Conservation (phyloP, 345 rosid genomes). For the Rhodomyrtus tomentosa region DNA sequence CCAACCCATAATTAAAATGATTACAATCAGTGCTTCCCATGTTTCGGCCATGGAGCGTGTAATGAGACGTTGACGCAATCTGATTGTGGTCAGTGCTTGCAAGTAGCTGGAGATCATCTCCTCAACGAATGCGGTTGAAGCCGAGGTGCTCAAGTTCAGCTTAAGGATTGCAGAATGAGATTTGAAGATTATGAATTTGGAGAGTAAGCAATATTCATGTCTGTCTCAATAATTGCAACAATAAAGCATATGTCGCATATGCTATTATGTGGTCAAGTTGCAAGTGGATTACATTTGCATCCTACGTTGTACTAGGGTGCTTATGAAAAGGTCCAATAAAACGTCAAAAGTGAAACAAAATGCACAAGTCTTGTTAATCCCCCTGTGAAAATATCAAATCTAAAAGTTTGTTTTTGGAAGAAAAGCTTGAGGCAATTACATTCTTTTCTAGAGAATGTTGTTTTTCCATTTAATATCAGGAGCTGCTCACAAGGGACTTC, state of each 20-base stretch:
- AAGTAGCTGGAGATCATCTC: neutral
- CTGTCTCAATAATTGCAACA: neutral
- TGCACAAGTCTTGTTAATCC: neutral
- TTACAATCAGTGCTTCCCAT: neutral
- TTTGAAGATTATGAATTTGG: neutral
- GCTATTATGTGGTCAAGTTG: neutral
- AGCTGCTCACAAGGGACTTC: no score
- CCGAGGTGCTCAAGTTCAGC: neutral
- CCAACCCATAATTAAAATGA: neutral
- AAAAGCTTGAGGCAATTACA: neutral
- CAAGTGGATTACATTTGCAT: neutral
- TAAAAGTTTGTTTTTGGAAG: neutral
- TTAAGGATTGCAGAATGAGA: neutral
- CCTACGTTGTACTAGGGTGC: neutral
- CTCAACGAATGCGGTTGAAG: neutral
- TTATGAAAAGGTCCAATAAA: neutral
- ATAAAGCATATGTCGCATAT: neutral
- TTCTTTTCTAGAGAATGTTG: no score
- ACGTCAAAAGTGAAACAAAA: neutral
- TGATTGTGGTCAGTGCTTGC: neutral
- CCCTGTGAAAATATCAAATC: neutral
- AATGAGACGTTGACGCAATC: neutral
- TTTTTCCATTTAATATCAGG: no score
- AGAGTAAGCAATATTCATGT: neutral
- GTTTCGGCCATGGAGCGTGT: neutral